These are phyloP conservation scores for Fusarium aywerte DNA, from an alignment of 2,329 filamentous ascomycete genomes.

Conservation along the genomic window DNA sequence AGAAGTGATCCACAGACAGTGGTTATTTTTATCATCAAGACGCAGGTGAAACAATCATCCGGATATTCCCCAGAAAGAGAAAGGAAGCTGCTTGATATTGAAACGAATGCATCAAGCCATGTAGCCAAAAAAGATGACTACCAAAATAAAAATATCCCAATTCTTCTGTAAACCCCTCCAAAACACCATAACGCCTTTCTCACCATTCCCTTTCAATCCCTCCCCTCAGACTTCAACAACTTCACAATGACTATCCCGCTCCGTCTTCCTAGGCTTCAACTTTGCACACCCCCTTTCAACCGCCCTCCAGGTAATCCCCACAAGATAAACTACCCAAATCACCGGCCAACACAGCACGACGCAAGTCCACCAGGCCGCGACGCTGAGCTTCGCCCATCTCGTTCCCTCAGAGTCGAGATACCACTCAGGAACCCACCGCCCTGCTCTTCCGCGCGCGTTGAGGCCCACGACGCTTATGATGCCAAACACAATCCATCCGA, in stretches of 20 bases:
- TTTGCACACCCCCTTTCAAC: conserved; percentile 55
- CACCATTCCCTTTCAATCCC: too few species aligned
- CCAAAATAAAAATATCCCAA: not conserved
- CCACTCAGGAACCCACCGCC: conserved; percentile 51
- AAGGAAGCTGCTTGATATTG: not conserved
- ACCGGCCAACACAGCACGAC: conserved; percentile 57
- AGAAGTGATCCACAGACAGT: not conserved
- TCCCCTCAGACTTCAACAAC: conserved; percentile 6
- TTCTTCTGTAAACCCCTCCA: too few species aligned
- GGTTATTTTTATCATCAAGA: not conserved
- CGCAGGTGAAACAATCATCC: not conserved
- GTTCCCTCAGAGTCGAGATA: conserved; percentile 46
- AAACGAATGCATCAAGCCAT: conserved; percentile 17
- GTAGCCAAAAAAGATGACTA: conserved; percentile 15
- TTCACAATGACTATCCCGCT: not conserved
- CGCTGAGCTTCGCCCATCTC: conserved; percentile 31
- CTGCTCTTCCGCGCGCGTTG: conserved; percentile 46
- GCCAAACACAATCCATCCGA: conserved; percentile 49
- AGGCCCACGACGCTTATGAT: conserved; percentile 49
- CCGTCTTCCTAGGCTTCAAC: conserved; percentile 48
- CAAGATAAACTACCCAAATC: conserved; percentile 75
- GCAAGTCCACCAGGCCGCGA: conserved; percentile 47
- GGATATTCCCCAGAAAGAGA: not conserved
- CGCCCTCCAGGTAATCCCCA: conserved; percentile 66
- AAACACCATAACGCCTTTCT: not conserved